These are phyloP conservation scores for Oryza brachyantha DNA, from an alignment of 176 grass and related monocot genomes.

Conservation along the genomic window DNA sequence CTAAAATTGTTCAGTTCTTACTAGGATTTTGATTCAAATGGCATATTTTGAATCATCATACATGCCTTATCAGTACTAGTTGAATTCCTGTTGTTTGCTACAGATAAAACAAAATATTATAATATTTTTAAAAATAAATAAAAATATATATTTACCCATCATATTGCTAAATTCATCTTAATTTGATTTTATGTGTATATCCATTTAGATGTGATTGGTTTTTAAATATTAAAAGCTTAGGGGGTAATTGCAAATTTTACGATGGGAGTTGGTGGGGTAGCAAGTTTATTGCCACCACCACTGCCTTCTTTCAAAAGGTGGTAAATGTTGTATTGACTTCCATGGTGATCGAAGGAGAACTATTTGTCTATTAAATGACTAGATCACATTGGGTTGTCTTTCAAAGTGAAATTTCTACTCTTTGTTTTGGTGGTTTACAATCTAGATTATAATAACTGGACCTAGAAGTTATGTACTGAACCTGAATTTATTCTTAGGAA, in stretches of 20 bases:
- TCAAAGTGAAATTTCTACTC: not conserved
- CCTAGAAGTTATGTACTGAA: not conserved
- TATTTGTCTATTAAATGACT: slow-evolving; percentile 7
- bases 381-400: not conserved
- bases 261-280: too few species aligned
- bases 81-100: too few species aligned
- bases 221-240: too few species aligned
- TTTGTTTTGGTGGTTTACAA: not conserved
- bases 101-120: too few species aligned
- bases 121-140: too few species aligned
- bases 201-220: too few species aligned
- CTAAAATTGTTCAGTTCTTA: not conserved
- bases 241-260: too few species aligned
- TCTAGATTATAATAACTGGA: not conserved
- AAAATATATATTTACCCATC: too few species aligned
- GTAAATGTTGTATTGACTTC: not conserved
- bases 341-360: not conserved
- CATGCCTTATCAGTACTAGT: not conserved
- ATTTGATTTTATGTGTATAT: too few species aligned
- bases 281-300: too few species aligned
- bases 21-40: not conserved
- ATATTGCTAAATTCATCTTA: too few species aligned
- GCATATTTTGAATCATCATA: not conserved
- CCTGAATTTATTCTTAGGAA: slow-evolving; percentile 49
- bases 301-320: too few species aligned